Percentiles rank a stretch among this genome's conserved stretches.
Evolutionary conservation across 345 rosid species (phyloP).

Genomic region (Acer saccharum): DNA sequence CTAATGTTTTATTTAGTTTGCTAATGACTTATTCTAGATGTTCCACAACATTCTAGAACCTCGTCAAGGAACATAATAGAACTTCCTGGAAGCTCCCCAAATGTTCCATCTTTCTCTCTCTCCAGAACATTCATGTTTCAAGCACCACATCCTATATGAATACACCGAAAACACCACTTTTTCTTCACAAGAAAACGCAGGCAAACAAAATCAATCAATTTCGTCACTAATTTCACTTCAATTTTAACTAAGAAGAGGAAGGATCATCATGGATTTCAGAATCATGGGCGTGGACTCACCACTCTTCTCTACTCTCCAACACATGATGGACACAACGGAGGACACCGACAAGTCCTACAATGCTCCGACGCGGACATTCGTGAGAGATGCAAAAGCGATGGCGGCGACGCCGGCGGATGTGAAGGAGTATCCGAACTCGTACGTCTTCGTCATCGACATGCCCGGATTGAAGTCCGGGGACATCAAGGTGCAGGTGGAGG

Average conservation of each 20-base stretch:
- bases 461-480: conserved; percentile 71
- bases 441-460: conserved; percentile 72
- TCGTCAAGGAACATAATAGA: background rate
- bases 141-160: background rate
- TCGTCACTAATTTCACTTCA: background rate
- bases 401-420: conserved; percentile 85
- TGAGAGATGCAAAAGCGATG: conserved; percentile 79
- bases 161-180: background rate
- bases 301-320: conserved; percentile 44
- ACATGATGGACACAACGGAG: conserved; percentile 50
- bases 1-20: too few species aligned
- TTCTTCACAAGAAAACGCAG: too few species aligned
- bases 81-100: background rate
- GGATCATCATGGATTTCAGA: conserved; percentile 44
- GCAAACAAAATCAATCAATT: background rate
- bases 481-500: conserved; percentile 76
- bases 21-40: too few species aligned
- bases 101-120: background rate
- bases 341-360: conserved; percentile 39
- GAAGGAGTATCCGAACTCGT: conserved; percentile 52
- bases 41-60: too few species aligned
- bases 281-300: conserved; percentile 44
- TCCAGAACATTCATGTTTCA: conserved; percentile 22
- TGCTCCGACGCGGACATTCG: conserved; percentile 54
- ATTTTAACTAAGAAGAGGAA: background rate